Evolutionary conservation across 257 asterid genomes (phyloP).

Genomic region (Asclepias syriaca): DNA sequence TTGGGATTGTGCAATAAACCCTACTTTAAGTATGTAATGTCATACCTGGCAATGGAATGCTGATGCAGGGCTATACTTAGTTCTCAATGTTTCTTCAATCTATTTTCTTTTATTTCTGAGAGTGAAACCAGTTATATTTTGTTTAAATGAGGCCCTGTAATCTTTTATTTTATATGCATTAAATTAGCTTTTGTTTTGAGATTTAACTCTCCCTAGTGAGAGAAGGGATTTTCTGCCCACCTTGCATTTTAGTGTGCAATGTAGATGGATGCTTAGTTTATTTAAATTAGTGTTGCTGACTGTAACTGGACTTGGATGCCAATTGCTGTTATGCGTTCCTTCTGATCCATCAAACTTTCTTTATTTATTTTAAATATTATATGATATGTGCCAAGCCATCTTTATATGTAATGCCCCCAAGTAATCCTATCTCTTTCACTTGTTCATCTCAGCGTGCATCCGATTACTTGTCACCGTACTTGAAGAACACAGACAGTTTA

Average conservation of each 20-base stretch:
- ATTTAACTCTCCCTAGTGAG: not conserved
- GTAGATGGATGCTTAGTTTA: not conserved
- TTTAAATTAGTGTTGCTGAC: not conserved
- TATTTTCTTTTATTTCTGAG: not conserved
- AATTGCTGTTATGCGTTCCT: not conserved
- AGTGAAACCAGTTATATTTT: not conserved
- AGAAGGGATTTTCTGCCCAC: not conserved
- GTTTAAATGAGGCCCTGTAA: not conserved
- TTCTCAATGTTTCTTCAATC: not conserved
- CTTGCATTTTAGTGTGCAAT: not conserved
- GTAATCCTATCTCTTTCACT: conserved; percentile 11
- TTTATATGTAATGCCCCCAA: not conserved
- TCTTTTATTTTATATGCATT: not conserved
- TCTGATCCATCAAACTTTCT: not conserved
- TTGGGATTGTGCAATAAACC: not conserved
- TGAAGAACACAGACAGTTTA: conserved; percentile 56
- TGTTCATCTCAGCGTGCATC: conserved; percentile 64
- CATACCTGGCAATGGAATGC: too few relatives aligned
- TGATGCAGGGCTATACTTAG: not conserved
- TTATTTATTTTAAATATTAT: not conserved
- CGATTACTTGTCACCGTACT: conserved; percentile 69
- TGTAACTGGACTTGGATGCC: not conserved
- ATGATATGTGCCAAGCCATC: not conserved
- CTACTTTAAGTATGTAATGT: not conserved
- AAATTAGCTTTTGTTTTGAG: not conserved